Conservation (phyloP, 2,329 filamentous ascomycete genomes). For the Fonsecaea pugnacius region DNA sequence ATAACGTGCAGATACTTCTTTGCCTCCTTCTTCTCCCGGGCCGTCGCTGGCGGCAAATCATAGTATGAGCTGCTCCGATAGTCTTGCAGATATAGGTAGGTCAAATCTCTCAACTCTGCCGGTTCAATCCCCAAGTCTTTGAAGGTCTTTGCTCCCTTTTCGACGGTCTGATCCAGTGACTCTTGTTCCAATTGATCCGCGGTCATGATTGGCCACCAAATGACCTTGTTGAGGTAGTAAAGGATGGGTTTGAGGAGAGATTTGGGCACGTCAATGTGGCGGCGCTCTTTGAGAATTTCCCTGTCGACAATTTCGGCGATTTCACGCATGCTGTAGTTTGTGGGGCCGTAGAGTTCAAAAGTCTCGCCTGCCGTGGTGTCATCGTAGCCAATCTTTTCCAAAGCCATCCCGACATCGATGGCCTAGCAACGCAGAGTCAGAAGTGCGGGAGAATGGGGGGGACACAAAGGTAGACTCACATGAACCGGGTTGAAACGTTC, state of each 20-base stretch:
- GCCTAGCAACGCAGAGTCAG: constrained; percentile 56
- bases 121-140: constrained; percentile 90
- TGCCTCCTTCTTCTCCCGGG: constrained; percentile 91
- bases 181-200: constrained; percentile 90
- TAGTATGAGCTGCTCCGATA: constrained; percentile 88
- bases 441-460: neutral
- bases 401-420: constrained; percentile 85
- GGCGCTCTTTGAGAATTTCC: constrained; percentile 87
- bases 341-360: constrained; percentile 91
- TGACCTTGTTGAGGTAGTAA: constrained; percentile 72
- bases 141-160: constrained; percentile 91
- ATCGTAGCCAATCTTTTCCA: constrained; percentile 88
- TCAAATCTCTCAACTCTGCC: constrained; percentile 80
- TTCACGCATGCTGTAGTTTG: constrained; percentile 85
- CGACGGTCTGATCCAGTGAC: constrained; percentile 90
- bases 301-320: constrained; percentile 85
- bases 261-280: constrained; percentile 91
- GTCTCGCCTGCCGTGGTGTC: constrained; percentile 89
- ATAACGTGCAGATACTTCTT: constrained; percentile 96
- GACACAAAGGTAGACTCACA: constrained; percentile 55
- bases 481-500: constrained; percentile 92
- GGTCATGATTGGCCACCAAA: constrained; percentile 82
- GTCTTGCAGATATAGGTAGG: constrained; percentile 92
- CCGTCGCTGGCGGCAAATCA: constrained; percentile 90
- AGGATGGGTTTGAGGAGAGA: constrained; percentile 74